Evolutionary conservation across 768 basidiomycete genomes (phyloP), one percentile per base, ranked within the genome.

Genomic region (Tremella fuciformis): DNA sequence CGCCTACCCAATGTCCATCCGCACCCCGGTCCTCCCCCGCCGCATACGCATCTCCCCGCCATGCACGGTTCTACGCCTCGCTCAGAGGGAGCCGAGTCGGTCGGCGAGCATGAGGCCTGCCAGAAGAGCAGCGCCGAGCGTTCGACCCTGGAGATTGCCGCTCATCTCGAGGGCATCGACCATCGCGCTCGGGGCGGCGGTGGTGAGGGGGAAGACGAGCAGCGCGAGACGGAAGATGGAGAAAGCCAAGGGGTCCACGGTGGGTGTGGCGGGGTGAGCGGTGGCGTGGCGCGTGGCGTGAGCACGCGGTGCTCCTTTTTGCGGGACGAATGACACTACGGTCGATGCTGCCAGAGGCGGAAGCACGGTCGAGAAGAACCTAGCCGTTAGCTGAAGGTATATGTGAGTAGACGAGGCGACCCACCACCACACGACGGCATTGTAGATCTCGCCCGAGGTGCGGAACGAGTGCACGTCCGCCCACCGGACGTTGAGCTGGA

Each of bases 281-380:
- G 50, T 57, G 53, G 58, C 52, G 39, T 62, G 57, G 34, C 69
- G 55, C 8, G 69, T 70, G 11, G 50, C 59, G 41, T 57, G 59
- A 29, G 63, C 64, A 21, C 55, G 48, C 22, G 34, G 40, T 3
- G 48, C 29, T 15, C 66, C 62, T n/a, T 61, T 59, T 25, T 69
- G 67, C 15, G 67, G 69, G 19, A 57, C 58, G 47, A 74, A 71
- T 9, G 60, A 57, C 29, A 76, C 63, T 4, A 76, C 24, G 51
- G 65, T 69, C 13, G 70, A 70, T 7, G 65, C 34, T 1, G 70
- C 62, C 39, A 68, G 61, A 21, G 75, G 69, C 13, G 75, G 75
- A 1, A 74, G 18, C 22, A 76, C 68, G n/a, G 75, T 76, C 18
- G 67, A 60, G 50, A 62, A 62, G 26, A 70, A 38, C 74, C 74